Evolutionary conservation across 495 filamentous ascomycete genomes (phyloP), one percentile per base, ranked within the genome.

Genomic region (Aspergillus ostianus): DNA sequence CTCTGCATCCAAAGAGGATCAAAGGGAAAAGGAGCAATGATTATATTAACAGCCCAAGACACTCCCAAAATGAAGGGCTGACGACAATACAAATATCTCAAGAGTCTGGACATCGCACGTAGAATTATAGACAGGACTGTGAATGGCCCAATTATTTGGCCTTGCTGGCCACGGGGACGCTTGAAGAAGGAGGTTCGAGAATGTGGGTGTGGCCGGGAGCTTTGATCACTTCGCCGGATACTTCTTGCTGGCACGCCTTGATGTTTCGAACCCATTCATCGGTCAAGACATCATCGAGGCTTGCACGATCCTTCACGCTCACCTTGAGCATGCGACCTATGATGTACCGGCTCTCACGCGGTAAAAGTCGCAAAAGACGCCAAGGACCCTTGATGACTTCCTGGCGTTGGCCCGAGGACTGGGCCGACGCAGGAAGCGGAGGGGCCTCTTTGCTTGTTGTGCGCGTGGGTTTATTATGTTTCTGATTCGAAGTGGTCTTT

Each of bases 311-410:
- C 63, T 85, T 90, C 5, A 94, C 92, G 64, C 94, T 85, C 46
- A 97, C 78, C 65, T 96, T 92, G 51, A 98, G 80, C 94, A 98
- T 98, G 47, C 90, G 83, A 21, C 90, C 88, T 54, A 98, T 92
- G 59, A 98, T 90, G 65, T 91, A 85, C 29, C 94, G 80, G 55
- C 85, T 95, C 74, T 98, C 94, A 60, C 94, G 83, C 9, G 94
- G 94, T 4, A 98, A 82, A 7, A 98, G 82, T 53, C 94, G 85
- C n/a, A 98, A 82, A 57, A 98, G 82, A 45, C 94, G 86, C 89
- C 93, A 95, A 12, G 95, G 95, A 0, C 94, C 94, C 67, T 91
- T 92, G 66, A 97, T 91, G 3, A 92, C 84, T 64, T 92, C 88
- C 57, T 77, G 77, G n/a, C 75, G 77, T 64, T 85, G 88, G 53